Evolutionary conservation across 768 basidiomycete genomes (phyloP).

Genomic region (Scleroderma citrinum): DNA sequence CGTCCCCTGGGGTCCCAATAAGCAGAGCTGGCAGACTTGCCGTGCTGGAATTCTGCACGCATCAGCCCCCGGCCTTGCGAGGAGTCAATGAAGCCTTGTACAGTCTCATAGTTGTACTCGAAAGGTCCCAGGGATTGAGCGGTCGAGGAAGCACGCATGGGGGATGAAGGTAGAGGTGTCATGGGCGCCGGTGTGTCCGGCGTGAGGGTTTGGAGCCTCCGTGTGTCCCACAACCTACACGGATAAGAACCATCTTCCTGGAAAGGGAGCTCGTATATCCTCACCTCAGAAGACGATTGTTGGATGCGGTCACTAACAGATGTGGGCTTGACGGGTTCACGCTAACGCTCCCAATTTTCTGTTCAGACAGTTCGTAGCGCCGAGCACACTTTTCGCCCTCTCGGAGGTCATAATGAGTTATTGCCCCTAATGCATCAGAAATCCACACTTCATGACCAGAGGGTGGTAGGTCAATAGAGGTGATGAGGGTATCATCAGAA

Average conservation of each 20-base stretch:
- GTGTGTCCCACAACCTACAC: conserved; percentile 71
- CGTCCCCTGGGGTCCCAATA: conserved; percentile 84
- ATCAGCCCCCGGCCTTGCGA: conserved; percentile 48
- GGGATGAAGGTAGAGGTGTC: conserved; percentile 23
- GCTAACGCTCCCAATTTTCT: conserved; percentile 77
- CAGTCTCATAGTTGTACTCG: conserved; percentile 34
- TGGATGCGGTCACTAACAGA: conserved; percentile 70
- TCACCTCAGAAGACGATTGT: conserved; percentile 66
- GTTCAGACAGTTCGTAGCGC: conserved; percentile 60
- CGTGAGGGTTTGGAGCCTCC: conserved; percentile 51
- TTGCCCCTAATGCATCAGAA: conserved; percentile 65
- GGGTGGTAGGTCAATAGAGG: conserved; percentile 64
- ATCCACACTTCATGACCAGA: conserved; percentile 81
- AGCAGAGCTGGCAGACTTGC: conserved; percentile 75
- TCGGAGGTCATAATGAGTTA: conserved; percentile 73
- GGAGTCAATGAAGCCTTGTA: conserved; percentile 47
- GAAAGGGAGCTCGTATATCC: conserved; percentile 12
- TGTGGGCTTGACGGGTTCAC: conserved; percentile 66
- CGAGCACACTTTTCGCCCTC: conserved; percentile 48
- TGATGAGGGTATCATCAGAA: conserved; percentile 52
- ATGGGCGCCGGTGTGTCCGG: conserved; percentile 17
- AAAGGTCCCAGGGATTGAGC: conserved; percentile 8
- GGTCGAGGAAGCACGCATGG: conserved; percentile 1
- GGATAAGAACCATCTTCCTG: background rate
- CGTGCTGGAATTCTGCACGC: conserved; percentile 62